Percentiles rank a stretch among this genome's conserved stretches.
These are phyloP conservation scores for Eudorina sp. DNA, from an alignment of 139 green algal species.

Conservation along the genomic window DNA sequence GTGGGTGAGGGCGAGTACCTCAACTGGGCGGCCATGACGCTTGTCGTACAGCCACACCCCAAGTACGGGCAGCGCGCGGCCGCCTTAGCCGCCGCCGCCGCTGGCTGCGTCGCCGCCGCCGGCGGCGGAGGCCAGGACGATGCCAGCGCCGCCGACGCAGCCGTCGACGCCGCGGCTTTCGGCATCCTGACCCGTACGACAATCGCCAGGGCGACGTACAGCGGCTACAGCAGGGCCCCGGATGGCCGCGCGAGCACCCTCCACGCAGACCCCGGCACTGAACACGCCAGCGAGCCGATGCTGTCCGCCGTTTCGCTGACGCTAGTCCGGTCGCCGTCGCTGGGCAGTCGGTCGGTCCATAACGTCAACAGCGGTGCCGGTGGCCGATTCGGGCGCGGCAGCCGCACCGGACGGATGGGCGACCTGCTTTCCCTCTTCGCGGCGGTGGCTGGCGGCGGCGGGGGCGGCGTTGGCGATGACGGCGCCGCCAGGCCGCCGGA, in stretches of 20 bases:
- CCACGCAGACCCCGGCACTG: background rate
- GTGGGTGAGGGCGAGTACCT: background rate
- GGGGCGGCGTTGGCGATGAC: background rate
- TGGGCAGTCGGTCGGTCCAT: background rate
- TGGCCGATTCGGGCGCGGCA: background rate
- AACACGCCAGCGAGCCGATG: background rate
- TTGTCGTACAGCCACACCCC: slow-evolving; percentile 25
- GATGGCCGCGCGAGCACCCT: background rate
- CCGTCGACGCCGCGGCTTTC: background rate
- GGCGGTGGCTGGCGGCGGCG: background rate
- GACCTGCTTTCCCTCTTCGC: slow-evolving; percentile 12
- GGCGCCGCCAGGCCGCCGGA: background rate
- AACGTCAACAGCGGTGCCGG: background rate
- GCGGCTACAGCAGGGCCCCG: background rate
- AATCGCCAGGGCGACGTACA: background rate
- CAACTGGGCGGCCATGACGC: slow-evolving; percentile 7
- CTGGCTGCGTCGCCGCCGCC: background rate
- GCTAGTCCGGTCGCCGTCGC: background rate
- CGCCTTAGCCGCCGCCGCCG: background rate
- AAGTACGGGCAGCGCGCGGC: background rate
- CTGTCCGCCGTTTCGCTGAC: background rate
- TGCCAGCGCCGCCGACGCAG: background rate
- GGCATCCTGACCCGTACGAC: background rate
- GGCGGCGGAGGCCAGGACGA: background rate
- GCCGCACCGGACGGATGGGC: background rate